Evolutionary conservation across 257 asterid species (phyloP).

Genomic region (Cordia subcordata): DNA sequence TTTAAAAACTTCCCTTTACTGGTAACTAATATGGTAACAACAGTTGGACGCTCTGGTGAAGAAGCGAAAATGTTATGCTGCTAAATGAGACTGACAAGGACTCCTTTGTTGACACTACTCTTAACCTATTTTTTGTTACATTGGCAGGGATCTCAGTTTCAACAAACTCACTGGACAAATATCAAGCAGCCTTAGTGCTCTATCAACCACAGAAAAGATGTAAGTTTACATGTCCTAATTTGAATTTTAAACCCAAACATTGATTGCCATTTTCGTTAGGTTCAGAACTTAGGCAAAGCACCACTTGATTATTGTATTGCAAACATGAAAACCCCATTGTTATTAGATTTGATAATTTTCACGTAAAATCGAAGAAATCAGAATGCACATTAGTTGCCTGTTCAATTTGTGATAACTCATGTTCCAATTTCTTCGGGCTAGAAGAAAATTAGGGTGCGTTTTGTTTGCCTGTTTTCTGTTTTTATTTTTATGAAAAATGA

Average conservation of each 20-base stretch:
- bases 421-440: not conserved
- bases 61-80: not conserved
- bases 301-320: not conserved
- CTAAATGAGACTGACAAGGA: not conserved
- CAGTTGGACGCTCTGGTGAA: too few relatives aligned
- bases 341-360: constrained; percentile 1
- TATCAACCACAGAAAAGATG: constrained; percentile 32
- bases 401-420: not conserved
- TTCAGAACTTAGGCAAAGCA: not conserved
- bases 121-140: not conserved
- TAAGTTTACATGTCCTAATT: constrained; percentile 21
- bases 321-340: too few relatives aligned
- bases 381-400: not conserved
- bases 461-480: too few relatives aligned
- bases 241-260: not conserved
- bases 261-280: not conserved
- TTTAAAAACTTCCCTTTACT: too few relatives aligned
- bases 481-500: too few relatives aligned
- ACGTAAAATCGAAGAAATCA: not conserved
- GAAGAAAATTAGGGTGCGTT: not conserved
- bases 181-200: constrained; percentile 26
- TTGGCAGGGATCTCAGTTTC: constrained; percentile 68
- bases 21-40: too few relatives aligned
- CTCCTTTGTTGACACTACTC: not conserved
- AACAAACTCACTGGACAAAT: constrained; percentile 62